Evolutionary conservation across 2,329 filamentous ascomycete genomes (phyloP).

Genomic region (Talaromyces verruculosus): DNA sequence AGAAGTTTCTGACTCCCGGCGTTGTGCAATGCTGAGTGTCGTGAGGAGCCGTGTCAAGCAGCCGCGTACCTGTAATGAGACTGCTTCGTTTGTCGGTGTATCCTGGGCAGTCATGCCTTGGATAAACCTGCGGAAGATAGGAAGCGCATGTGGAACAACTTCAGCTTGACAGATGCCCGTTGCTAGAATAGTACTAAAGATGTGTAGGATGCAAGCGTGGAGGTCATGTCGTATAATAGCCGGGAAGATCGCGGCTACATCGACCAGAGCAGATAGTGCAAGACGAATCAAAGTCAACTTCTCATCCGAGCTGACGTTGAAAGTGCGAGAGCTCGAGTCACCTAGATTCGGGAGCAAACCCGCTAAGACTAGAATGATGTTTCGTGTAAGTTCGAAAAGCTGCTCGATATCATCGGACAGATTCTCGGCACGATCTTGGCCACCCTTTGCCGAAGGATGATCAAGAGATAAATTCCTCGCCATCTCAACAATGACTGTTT

Average conservation of each 20-base stretch:
- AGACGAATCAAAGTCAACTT: slow-evolving; percentile 76
- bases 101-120: slow-evolving; percentile 61
- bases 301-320: slow-evolving; percentile 77
- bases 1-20: slow-evolving; percentile 65
- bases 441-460: slow-evolving; percentile 80
- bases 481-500: slow-evolving; percentile 90
- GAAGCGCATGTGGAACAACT: slow-evolving; percentile 84
- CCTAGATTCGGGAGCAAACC: slow-evolving; percentile 75
- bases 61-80: slow-evolving; percentile 73
- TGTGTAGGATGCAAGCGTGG: slow-evolving; percentile 94
- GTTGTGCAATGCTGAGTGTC: slow-evolving; percentile 57
- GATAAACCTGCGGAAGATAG: slow-evolving; percentile 89
- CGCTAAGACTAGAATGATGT: slow-evolving; percentile 89
- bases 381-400: slow-evolving; percentile 91
- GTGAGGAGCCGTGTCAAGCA: slow-evolving; percentile 79
- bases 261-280: slow-evolving; percentile 82
- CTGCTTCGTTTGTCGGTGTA: slow-evolving; percentile 40
- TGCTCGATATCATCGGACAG: slow-evolving; percentile 97
- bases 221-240: slow-evolving; percentile 94
- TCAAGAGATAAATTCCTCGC: slow-evolving; percentile 84
- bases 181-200: slow-evolving; percentile 88
- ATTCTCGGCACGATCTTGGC: slow-evolving; percentile 67
- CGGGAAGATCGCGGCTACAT: slow-evolving; percentile 93
- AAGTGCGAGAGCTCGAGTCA: slow-evolving; percentile 58
- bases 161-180: slow-evolving; percentile 83